Evolutionary conservation across 1,284 basidiomycete species (phyloP), one percentile per base, ranked within the genome.

Genomic region (Cystobasidium pallidum): DNA sequence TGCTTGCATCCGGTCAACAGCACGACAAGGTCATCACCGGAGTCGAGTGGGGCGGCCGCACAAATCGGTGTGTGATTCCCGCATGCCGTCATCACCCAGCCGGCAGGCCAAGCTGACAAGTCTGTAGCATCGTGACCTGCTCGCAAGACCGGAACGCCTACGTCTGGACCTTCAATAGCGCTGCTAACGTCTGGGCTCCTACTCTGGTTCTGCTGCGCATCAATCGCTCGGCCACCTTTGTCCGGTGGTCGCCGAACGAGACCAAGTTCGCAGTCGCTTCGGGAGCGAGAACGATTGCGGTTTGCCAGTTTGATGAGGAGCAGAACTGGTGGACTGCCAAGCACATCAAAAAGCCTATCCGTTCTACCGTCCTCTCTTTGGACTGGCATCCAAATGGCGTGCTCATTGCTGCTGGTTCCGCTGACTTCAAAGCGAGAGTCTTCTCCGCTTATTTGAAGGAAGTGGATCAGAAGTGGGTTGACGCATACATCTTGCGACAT

Each of bases 271-370:
- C 96, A 2, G 96, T 99, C 30, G 95, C 94, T 2, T 94, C 91
- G 74, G 96, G 96, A 75, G 94, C 96, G 7, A 91, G 94, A 49
- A 90, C 92, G 43, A 94, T 97, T 78, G 91, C 93, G 11, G 87
- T 97, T 61, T 97, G 94, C 81, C 94, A 91, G 19, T 97, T 95
- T 80, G 94, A 97, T 80, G 86, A 91, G 28, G 94, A 97, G 83
- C 95, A 93, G 83, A 92, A 99, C 81, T 99, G 96, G 96, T 99
- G 96, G 96, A 93, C 97, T 1, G 90, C 94, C 24, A 94, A 93
- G 81, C 91, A 93, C 78, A 85, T 99, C 82, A 99, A 99, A 88
- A 97, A 97, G 82, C 96, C 96, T 15, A 88, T 96, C 73, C 84
- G 91, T 75, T 92, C 91, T 15, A 99, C 96, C 0, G 94, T 99